Evolutionary conservation across 2,329 filamentous ascomycete species (phyloP).

Genomic region (Exophiala dermatitidis): DNA sequence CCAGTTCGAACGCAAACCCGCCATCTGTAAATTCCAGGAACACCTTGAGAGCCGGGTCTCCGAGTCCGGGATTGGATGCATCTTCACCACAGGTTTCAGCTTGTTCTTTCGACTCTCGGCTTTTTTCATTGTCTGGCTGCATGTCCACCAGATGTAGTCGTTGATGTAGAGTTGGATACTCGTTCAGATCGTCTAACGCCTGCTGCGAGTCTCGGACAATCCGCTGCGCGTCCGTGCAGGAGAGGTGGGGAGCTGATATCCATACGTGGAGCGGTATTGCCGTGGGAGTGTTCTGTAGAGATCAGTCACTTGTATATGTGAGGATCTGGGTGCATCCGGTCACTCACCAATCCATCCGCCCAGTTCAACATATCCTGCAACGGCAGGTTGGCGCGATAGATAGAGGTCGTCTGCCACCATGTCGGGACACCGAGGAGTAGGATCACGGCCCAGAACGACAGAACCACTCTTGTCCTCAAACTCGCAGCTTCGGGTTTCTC

Average conservation of each 20-base stretch:
- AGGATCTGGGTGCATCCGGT: not conserved
- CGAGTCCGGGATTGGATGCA: constrained; percentile 30
- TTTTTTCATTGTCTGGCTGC: constrained; percentile 2
- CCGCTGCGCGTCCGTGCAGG: constrained; percentile 60
- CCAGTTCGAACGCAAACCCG: constrained; percentile 27
- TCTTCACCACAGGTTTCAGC: constrained; percentile 15
- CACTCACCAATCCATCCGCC: constrained; percentile 74
- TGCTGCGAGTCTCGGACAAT: constrained; percentile 76
- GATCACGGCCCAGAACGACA: constrained; percentile 87
- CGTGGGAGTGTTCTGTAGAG: constrained; percentile 67
- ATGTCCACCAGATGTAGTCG: constrained; percentile 57
- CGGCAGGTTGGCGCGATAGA: constrained; percentile 79
- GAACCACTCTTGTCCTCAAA: constrained; percentile 65
- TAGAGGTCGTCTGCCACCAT: constrained; percentile 93
- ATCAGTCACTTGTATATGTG: constrained; percentile 3
- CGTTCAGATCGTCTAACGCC: constrained; percentile 76
- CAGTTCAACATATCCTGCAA: constrained; percentile 81
- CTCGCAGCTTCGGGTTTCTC: constrained; percentile 64
- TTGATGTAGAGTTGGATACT: constrained; percentile 77
- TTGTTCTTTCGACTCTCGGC: not conserved
- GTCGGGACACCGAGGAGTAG: constrained; percentile 77
- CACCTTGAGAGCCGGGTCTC: constrained; percentile 59
- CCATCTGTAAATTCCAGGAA: constrained; percentile 51
- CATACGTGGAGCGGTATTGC: constrained; percentile 81
- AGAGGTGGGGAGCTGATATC: constrained; percentile 61